Percentiles rank a stretch among this genome's conserved stretches.
Evolutionary conservation across 2,329 filamentous ascomycete genomes (phyloP).

Genomic region (Chrysoporthe austroafricana): DNA sequence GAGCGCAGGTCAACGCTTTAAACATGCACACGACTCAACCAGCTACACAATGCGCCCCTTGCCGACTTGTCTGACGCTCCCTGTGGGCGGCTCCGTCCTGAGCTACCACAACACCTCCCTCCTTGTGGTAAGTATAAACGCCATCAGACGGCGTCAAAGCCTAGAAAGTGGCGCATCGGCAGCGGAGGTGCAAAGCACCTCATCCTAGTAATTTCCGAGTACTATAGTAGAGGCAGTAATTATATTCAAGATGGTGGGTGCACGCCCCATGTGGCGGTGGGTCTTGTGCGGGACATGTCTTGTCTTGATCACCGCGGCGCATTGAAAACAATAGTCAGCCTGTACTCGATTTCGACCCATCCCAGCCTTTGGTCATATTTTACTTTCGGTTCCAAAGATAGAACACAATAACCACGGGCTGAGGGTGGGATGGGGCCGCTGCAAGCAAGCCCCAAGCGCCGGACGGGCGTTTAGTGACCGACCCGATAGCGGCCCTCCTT

Average conservation of each 20-base stretch:
- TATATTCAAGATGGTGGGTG: not conserved
- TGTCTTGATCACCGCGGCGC: not conserved
- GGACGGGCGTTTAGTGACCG: not conserved
- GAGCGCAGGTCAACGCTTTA: constrained; percentile 22
- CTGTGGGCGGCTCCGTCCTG: constrained; percentile 3
- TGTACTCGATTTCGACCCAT: not conserved
- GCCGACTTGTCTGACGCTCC: constrained; percentile 18
- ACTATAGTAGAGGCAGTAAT: not conserved
- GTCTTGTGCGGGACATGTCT: constrained; percentile 12
- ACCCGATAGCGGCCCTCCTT: constrained; percentile 3
- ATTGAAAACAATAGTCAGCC: not conserved
- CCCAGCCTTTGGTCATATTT: not conserved
- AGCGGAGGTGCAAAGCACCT: constrained; percentile 8
- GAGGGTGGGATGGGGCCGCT: not conserved
- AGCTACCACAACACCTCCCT: constrained; percentile 8
- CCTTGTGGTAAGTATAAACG: not conserved
- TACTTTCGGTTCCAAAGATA: not conserved
- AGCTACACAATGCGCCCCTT: constrained; percentile 23
- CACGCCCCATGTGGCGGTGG: not conserved
- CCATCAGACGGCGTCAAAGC: constrained; percentile 3
- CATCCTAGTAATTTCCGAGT: not conserved
- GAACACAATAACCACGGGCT: not conserved
- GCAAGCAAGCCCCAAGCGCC: not conserved
- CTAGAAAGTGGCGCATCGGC: constrained; percentile 17
- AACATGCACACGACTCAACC: constrained; percentile 14